These are phyloP conservation scores for Solanum rostratum DNA, from an alignment of 257 asterid genomes.

Conservation along the genomic window DNA sequence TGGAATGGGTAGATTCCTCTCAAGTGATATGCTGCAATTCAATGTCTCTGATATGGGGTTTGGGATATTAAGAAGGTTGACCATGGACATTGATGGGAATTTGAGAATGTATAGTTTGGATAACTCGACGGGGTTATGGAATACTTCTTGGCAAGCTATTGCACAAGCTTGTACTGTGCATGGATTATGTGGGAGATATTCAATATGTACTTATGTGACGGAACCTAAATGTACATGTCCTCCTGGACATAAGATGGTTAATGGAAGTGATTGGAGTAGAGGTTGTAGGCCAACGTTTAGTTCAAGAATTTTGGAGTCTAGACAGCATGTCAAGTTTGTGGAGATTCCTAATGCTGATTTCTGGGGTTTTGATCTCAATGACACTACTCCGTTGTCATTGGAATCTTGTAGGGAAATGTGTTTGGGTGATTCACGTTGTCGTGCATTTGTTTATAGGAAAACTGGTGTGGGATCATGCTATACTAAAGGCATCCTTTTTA, in stretches of 20 bases:
- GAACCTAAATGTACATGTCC: slow-evolving; percentile 43
- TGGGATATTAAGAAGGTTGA: slow-evolving; percentile 42
- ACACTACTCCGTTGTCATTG: slow-evolving; percentile 3
- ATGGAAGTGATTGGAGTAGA: slow-evolving; percentile 34
- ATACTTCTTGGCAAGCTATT: slow-evolving; percentile 49
- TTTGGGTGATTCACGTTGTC: slow-evolving; percentile 23
- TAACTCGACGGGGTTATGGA: slow-evolving; percentile 46
- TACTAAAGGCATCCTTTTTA: slow-evolving; percentile 39
- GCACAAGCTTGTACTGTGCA: slow-evolving; percentile 32
- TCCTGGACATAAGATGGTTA: slow-evolving; percentile 31
- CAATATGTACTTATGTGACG: slow-evolving; percentile 35
- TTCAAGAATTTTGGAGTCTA: background rate
- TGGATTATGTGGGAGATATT: slow-evolving; percentile 62
- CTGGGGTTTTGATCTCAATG: slow-evolving; percentile 52
- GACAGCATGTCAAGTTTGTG: slow-evolving; percentile 24
- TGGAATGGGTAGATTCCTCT: slow-evolving; percentile 34
- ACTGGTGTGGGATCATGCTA: slow-evolving; percentile 39
- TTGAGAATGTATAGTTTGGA: slow-evolving; percentile 48
- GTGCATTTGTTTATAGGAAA: slow-evolving; percentile 39
- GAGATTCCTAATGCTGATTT: slow-evolving; percentile 44
- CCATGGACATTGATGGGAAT: slow-evolving; percentile 57
- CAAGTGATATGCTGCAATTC: slow-evolving; percentile 41
- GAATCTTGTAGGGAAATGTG: slow-evolving; percentile 32
- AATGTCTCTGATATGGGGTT: slow-evolving; percentile 46
- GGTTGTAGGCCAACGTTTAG: slow-evolving; percentile 46